phyloP scores from a whole-genome alignment of 441 rosid genomes.

The Erodium trifolium region DNA sequence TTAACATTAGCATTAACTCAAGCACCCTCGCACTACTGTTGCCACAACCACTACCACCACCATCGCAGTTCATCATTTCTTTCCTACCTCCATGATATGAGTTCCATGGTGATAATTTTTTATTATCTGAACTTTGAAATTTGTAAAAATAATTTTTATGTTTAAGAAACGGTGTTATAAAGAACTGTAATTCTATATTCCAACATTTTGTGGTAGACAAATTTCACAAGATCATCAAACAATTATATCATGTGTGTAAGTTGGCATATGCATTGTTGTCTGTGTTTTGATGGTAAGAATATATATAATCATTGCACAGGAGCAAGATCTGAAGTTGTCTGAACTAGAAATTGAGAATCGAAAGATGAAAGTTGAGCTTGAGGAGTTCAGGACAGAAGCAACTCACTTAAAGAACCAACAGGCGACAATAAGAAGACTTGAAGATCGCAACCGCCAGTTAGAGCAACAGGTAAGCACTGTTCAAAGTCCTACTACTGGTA shows the following conservation, averaged over 20 bases:
- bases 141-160: neutral
- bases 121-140: neutral
- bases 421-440: slow-evolving; percentile 96
- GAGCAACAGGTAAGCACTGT: slow-evolving; percentile 74
- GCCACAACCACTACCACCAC: neutral
- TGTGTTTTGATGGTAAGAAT: slow-evolving; percentile 14
- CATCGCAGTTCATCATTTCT: neutral
- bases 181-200: neutral
- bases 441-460: slow-evolving; percentile 92
- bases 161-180: neutral
- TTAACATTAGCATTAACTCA: neutral
- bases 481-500: slow-evolving; percentile 8
- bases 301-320: slow-evolving; percentile 37
- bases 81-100: neutral
- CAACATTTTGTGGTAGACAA: neutral
- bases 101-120: neutral
- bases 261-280: slow-evolving; percentile 3
- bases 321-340: slow-evolving; percentile 78
- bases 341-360: slow-evolving; percentile 91
- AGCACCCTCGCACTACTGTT: neutral
- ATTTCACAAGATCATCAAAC: neutral
- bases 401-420: slow-evolving; percentile 95
- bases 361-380: slow-evolving; percentile 96
- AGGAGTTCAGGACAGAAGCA: slow-evolving; percentile 92
- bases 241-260: neutral